Conservation (phyloP, 176 grass and related monocot species). For the Bonia amplexicaulis region DNA sequence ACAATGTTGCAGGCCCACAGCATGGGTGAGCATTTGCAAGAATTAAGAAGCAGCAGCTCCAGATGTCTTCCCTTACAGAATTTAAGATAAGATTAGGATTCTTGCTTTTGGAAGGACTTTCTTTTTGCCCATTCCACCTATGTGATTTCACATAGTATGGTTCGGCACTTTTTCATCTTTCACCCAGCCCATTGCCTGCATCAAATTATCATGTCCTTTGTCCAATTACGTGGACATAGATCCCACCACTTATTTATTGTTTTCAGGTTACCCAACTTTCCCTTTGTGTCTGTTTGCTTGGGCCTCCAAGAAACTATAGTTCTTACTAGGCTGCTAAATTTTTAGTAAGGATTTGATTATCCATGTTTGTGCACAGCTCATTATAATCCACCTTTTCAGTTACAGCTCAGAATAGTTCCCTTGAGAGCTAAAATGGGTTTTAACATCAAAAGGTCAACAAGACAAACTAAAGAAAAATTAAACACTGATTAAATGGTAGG, state of each 20-base stretch:
- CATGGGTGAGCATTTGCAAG: neutral
- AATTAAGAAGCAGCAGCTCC: neutral
- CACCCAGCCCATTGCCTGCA: neutral
- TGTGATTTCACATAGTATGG: neutral
- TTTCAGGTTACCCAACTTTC: neutral
- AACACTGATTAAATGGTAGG: neutral
- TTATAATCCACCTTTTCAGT: neutral
- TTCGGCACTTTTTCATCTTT: neutral
- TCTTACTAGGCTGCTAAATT: neutral
- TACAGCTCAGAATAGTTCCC: neutral
- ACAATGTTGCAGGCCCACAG: neutral
- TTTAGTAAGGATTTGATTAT: neutral
- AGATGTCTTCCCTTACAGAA: neutral
- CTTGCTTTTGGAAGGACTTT: neutral
- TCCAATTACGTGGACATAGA: neutral
- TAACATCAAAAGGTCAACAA: neutral
- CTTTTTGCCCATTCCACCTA: neutral
- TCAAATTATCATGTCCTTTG: neutral
- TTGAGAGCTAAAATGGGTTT: neutral
- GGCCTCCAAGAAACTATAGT: neutral
- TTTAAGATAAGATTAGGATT: neutral
- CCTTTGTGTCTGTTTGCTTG: neutral
- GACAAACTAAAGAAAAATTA: neutral
- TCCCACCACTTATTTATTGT: neutral
- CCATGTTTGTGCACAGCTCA: neutral